Conservation (phyloP, 2,329 filamentous ascomycete genomes). For the Pezicula radicicola region DNA sequence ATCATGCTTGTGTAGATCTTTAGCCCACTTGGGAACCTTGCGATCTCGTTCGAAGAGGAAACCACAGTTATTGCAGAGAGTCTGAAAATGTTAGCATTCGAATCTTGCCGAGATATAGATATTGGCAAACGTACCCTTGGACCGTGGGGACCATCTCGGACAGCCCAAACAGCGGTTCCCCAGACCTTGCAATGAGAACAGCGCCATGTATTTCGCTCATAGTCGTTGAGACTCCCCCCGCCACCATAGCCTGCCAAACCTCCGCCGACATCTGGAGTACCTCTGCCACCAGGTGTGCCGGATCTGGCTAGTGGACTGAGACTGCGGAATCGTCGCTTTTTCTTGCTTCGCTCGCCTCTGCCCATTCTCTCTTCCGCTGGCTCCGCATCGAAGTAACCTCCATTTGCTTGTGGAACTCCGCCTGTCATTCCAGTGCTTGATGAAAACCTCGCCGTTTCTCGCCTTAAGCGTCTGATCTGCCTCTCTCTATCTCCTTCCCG, state of each 20-base stretch:
- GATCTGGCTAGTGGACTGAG: constrained; percentile 74
- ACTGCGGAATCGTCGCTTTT: constrained; percentile 89
- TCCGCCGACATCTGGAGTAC: constrained; percentile 73
- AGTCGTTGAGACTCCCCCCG: constrained; percentile 63
- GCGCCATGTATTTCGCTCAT: constrained; percentile 79
- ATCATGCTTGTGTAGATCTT: constrained; percentile 56
- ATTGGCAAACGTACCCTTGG: constrained; percentile 62
- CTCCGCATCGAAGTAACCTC: constrained; percentile 50
- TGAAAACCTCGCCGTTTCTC: constrained; percentile 91
- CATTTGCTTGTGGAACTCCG: constrained; percentile 58
- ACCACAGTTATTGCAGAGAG: constrained; percentile 91
- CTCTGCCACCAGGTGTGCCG: constrained; percentile 66
- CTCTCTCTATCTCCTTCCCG: constrained; percentile 91
- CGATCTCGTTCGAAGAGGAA: constrained; percentile 85
- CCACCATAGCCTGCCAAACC: constrained; percentile 64
- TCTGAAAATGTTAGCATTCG: constrained; percentile 35
- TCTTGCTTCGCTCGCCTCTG: constrained; percentile 88
- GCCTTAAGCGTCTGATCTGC: constrained; percentile 78
- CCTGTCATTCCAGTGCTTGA: constrained; percentile 79
- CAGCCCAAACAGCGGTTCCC: constrained; percentile 91
- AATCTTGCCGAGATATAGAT: constrained; percentile 1
- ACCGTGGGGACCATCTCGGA: constrained; percentile 84
- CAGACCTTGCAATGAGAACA: constrained; percentile 85
- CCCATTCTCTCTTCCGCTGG: constrained; percentile 76
- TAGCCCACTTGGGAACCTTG: constrained; percentile 74